These are phyloP conservation scores for Diaporthe sp. DNA, from an alignment of 2,329 filamentous ascomycete genomes.

Conservation along the genomic window DNA sequence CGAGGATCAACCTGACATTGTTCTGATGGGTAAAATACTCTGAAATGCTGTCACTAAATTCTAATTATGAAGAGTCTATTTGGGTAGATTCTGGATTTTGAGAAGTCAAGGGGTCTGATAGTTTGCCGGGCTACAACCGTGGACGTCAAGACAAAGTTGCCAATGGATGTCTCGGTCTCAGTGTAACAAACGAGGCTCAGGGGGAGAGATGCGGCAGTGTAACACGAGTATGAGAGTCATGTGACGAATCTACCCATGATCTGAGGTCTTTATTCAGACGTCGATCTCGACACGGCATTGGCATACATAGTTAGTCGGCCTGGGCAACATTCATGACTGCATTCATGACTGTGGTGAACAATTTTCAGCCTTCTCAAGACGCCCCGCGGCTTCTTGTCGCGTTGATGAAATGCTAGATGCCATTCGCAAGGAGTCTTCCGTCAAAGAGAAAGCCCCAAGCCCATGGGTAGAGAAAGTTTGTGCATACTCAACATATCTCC, in stretches of 20 bases:
- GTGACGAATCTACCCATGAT: not conserved
- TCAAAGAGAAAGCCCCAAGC: too few relatives aligned
- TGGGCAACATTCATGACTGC: not conserved
- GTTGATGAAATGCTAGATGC: not conserved
- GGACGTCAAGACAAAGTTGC: not conserved
- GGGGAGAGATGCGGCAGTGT: not conserved
- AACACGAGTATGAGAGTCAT: not conserved
- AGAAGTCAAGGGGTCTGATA: not conserved
- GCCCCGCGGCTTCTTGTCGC: not conserved
- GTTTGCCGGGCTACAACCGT: too few relatives aligned
- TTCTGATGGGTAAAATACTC: not conserved
- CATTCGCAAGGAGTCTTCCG: not conserved
- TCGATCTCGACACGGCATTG: not conserved
- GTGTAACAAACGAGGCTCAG: slow-evolving; percentile 1
- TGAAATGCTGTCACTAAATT: not conserved
- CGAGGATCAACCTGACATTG: too few relatives aligned
- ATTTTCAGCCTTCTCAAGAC: not conserved
- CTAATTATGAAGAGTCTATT: not conserved
- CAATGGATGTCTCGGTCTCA: not conserved
- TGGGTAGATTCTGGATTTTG: not conserved
- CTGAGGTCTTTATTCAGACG: not conserved
- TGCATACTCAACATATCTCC: not conserved
- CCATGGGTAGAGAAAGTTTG: not conserved
- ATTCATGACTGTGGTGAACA: not conserved
- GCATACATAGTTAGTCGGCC: not conserved